phyloP scores from a whole-genome alignment of 2,329 filamentous ascomycete species.

The Aspergillus hiratsukae region DNA sequence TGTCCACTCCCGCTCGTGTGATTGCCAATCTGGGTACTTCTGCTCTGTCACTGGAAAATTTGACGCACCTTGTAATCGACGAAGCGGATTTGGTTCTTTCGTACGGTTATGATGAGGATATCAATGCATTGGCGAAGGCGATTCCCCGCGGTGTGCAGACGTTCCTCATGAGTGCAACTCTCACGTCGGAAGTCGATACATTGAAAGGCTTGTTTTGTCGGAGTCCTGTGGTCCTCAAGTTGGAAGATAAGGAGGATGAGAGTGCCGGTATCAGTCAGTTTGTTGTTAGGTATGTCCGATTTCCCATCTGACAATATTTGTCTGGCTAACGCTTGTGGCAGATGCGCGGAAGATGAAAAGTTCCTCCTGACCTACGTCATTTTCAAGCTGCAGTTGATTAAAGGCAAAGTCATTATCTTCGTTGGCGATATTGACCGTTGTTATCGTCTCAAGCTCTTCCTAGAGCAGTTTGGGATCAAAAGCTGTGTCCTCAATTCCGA shows the following conservation, averaged over 20 bases:
- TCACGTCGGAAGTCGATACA: constrained; percentile 80
- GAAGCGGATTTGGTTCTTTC: constrained; percentile 91
- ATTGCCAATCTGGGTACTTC: constrained; percentile 71
- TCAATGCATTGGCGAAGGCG: constrained; percentile 71
- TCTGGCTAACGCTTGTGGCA: constrained; percentile 27
- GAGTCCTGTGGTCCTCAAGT: constrained; percentile 71
- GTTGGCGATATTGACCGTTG: constrained; percentile 84
- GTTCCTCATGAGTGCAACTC: constrained; percentile 87
- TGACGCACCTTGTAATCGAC: constrained; percentile 81
- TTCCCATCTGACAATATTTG: constrained; percentile 1
- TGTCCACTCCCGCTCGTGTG: constrained; percentile 84
- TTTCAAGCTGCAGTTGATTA: constrained; percentile 90
- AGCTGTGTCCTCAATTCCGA: constrained; percentile 93
- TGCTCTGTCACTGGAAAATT: constrained; percentile 63
- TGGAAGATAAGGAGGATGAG: constrained; percentile 77
- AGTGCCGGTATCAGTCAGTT: constrained; percentile 78
- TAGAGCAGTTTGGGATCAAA: constrained; percentile 94
- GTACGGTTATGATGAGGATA: constrained; percentile 89
- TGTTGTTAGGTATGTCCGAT: constrained; percentile 62
- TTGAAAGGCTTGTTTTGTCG: constrained; percentile 82
- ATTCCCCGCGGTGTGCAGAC: constrained; percentile 85
- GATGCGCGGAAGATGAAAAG: constrained; percentile 94
- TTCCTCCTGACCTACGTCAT: constrained; percentile 90
- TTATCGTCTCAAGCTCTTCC: constrained; percentile 88
- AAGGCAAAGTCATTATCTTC: constrained; percentile 83